phyloP scores from a whole-genome alignment of 2,329 filamentous ascomycete genomes.

The Diplodia intermedia region DNA sequence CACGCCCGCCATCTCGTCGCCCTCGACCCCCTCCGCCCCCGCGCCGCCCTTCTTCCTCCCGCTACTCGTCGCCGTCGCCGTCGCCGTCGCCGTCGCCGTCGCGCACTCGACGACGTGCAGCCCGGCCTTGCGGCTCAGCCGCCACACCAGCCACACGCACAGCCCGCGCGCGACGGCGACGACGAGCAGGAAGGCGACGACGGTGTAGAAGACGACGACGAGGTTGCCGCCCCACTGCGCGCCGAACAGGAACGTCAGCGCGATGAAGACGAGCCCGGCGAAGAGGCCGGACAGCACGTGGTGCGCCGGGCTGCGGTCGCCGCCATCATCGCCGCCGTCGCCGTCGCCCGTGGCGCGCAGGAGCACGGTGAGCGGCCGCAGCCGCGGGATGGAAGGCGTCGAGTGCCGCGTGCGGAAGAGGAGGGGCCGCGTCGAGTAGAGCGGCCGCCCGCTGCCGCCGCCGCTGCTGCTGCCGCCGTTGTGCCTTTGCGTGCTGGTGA shows the following conservation, averaged over 20 bases:
- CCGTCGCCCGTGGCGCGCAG: not conserved
- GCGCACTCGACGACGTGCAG: not conserved
- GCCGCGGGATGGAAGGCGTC: not conserved
- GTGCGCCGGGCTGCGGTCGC: not conserved
- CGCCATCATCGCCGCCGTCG: not conserved
- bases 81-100: too few species aligned
- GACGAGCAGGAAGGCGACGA: not conserved
- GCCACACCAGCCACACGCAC: slow-evolving; percentile 1
- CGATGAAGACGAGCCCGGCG: not conserved
- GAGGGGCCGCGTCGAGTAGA: not conserved
- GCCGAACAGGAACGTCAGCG: not conserved
- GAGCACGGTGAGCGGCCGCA: not conserved
- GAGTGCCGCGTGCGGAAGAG: not conserved
- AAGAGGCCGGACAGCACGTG: not conserved
- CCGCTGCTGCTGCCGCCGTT: too few species aligned
- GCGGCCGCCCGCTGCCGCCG: too few species aligned
- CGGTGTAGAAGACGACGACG: not conserved
- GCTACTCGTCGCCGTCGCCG: too few species aligned
- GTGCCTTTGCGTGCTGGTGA: not conserved
- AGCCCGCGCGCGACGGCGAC: not conserved
- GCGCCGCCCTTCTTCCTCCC: too few species aligned
- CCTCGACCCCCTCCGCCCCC: not conserved
- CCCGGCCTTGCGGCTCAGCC: not conserved
- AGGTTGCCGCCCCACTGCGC: not conserved
- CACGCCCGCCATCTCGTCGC: not conserved